Evolutionary conservation across 441 rosid genomes (phyloP).

Genomic region (Gossypium trilobum): DNA sequence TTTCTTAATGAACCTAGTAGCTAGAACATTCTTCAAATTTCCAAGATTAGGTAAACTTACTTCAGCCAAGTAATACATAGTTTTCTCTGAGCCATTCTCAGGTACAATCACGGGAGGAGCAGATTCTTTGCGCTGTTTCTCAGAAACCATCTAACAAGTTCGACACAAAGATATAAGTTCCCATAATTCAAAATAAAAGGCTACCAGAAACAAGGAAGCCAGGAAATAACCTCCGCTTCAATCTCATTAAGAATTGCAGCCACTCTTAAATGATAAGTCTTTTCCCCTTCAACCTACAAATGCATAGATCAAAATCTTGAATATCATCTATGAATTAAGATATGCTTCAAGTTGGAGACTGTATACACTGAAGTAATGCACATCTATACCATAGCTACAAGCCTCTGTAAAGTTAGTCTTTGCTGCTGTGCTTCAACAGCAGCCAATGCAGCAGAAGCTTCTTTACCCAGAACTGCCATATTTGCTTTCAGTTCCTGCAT

Average conservation of each 20-base stretch:
- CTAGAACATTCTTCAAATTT: background rate
- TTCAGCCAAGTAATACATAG: slow-evolving; percentile 71
- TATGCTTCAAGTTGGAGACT: slow-evolving; percentile 8
- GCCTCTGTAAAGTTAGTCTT: slow-evolving; percentile 78
- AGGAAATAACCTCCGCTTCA: slow-evolving; percentile 79
- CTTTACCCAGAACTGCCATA: slow-evolving; percentile 90
- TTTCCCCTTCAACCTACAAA: slow-evolving; percentile 82
- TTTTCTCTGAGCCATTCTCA: slow-evolving; percentile 54
- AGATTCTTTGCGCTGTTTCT: slow-evolving; percentile 85
- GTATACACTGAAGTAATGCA: background rate
- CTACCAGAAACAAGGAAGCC: background rate
- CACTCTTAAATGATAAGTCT: slow-evolving; percentile 67
- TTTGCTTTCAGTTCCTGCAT: slow-evolving; percentile 80
- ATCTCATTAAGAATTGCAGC: slow-evolving; percentile 83
- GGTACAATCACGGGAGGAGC: slow-evolving; percentile 68
- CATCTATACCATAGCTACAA: slow-evolving; percentile 62
- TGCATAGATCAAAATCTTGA: slow-evolving; percentile 9
- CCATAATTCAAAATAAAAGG: slow-evolving; percentile 1
- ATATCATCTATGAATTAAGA: background rate
- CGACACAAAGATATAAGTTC: slow-evolving; percentile 14
- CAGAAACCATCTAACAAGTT: slow-evolving; percentile 65
- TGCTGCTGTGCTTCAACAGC: slow-evolving; percentile 88
- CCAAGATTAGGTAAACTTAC: slow-evolving; percentile 35
- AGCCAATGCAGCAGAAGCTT: slow-evolving; percentile 85
- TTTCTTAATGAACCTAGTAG: background rate